Percentiles rank a stretch among this genome's conserved stretches.
These are phyloP conservation scores for Populus pruinosa DNA, from an alignment of 345 rosid species.

Conservation along the genomic window DNA sequence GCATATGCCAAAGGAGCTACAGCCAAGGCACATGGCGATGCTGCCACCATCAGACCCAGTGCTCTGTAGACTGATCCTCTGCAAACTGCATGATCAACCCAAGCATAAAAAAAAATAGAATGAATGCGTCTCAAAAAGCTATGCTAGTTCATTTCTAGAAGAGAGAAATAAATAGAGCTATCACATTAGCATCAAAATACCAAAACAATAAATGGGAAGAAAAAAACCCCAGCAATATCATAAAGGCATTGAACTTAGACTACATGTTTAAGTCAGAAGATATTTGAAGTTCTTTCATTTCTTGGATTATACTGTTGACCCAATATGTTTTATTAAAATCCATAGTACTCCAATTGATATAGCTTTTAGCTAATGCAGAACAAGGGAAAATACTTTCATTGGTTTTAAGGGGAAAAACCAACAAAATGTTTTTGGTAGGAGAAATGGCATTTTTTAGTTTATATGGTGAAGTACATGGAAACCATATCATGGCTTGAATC, in stretches of 20 bases:
- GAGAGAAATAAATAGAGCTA: not conserved
- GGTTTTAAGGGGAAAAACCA: too few relatives aligned
- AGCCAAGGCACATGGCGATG: constrained; percentile 96
- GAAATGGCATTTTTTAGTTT: too few relatives aligned
- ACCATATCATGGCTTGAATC: not conserved
- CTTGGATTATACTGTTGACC: not conserved
- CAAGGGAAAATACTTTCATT: too few relatives aligned
- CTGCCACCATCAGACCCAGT: constrained; percentile 93
- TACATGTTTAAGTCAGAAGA: not conserved
- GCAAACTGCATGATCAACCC: constrained; percentile 49
- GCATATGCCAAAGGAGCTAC: constrained; percentile 99
- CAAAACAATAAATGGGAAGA: not conserved
- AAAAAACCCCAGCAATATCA: not conserved
- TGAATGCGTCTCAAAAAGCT: not conserved
- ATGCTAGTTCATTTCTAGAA: not conserved
- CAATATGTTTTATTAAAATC: not conserved
- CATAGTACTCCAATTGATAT: not conserved
- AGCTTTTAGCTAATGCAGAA: not conserved
- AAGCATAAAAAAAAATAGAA: constrained; percentile 9
- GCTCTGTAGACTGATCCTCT: constrained; percentile 96
- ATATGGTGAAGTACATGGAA: not conserved
- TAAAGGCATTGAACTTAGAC: not conserved
- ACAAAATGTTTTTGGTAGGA: too few relatives aligned
- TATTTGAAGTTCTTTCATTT: not conserved
- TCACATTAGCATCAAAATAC: constrained; percentile 5